A percentile compares a stretch with the other conserved stretches of the same genome.
Conservation (phyloP, 208 protist genomes). For the Naegleria lovaniensis region DNA sequence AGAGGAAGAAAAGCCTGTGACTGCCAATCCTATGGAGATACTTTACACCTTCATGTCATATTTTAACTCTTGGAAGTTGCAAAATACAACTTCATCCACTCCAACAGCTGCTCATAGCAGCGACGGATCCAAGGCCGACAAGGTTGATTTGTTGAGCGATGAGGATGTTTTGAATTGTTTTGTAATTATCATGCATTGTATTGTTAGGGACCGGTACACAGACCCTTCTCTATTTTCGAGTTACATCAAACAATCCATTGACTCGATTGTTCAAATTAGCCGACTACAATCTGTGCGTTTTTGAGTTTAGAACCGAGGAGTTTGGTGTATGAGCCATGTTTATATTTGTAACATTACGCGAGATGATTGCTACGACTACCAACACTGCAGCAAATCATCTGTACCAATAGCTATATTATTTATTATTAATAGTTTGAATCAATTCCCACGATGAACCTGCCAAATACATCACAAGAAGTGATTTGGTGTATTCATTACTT, state of each 20-base stretch:
- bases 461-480: too few species aligned
- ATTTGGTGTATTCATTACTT: too few species aligned
- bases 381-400: too few species aligned
- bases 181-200: not conserved
- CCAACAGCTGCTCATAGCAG: not conserved
- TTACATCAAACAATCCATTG: not conserved
- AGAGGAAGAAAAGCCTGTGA: not conserved
- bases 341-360: too few species aligned
- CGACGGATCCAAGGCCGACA: not conserved
- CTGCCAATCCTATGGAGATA: not conserved
- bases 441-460: too few species aligned
- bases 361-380: too few species aligned
- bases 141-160: not conserved
- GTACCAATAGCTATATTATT: too few species aligned
- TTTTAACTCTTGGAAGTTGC: not conserved
- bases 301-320: too few species aligned
- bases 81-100: not conserved
- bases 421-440: too few species aligned
- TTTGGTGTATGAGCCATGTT: too few species aligned
- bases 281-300: not conserved
- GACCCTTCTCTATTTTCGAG: not conserved
- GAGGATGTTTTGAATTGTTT: conserved; percentile 7
- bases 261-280: not conserved
- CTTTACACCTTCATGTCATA: not conserved
- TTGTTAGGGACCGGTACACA: not conserved